Base-by-base conservation (phyloP, 2,329 filamentous ascomycete genomes). In the Trichoderma sp. region DNA sequence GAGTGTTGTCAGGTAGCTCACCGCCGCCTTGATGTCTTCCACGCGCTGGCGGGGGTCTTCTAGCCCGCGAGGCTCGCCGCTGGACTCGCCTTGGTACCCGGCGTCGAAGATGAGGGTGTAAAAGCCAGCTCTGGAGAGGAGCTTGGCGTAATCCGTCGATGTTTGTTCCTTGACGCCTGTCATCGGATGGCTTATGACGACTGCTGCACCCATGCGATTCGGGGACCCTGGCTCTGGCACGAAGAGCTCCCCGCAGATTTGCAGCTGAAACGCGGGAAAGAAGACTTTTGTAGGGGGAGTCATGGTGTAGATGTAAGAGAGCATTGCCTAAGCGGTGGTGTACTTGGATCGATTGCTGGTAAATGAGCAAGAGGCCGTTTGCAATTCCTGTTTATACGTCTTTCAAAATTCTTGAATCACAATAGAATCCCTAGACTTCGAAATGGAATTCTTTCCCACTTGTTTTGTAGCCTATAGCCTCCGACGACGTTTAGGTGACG, bases 151-250 rank as follows among this genome's bases (percentile, higher is more conserved):
- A 50, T 80, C 71, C 6, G 78, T 80, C 2, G 83, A 56, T 1
- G 84, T 81, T 77, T 86, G 84, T 76, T 86, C 85, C 75, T 86
- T 86, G 53, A 85, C 78, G 14, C 76, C 79, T 62, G 77, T 81
- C 50, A 74, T 73, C 1, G 83, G 84, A 75, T 85, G 83, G 60
- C 78, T 75, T 69, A 84, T 76, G 18, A 84, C 79, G 16, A 84
- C 50, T 1, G 74, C 76, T 1, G 77, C 71, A 14, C 64, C 64
- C 12, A 50, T 75, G 16, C 74, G 68, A 31, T 75, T 66, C 4
- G 56, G 53, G 0, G 65, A 62, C 1, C 73, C 73, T 24, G 71
- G 50, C 66, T 75, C 73, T 4, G 73, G 73, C 4, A 33, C n/a
- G 16, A 64, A 75, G 16, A 75, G 66, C 41, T 75, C 73, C n/a